Conservation (phyloP, 2,329 filamentous ascomycete species). For the Elsinoe ampelina region DNA sequence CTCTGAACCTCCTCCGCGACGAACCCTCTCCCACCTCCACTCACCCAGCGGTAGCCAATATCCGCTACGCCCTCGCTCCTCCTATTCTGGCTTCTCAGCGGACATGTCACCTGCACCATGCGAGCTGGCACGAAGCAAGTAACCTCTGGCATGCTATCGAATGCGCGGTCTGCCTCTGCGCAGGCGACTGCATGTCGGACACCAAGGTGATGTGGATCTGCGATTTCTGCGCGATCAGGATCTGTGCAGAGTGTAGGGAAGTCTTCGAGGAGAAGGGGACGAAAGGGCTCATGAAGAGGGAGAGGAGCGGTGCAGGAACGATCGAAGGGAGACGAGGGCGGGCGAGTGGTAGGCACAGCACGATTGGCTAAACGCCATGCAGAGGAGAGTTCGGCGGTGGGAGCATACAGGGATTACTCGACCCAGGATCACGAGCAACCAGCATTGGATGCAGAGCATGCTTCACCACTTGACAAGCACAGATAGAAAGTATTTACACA, state of each 20-base stretch:
- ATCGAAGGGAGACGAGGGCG: neutral
- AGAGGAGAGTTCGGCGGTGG: too few relatives aligned
- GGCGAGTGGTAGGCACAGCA: neutral
- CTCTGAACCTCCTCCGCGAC: conserved; percentile 6
- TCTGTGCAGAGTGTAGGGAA: conserved; percentile 12
- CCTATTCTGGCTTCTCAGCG: neutral
- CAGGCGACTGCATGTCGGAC: conserved; percentile 1
- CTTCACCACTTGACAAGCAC: neutral
- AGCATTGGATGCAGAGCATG: conserved; percentile 3
- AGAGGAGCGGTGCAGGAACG: neutral
- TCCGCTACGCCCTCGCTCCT: conserved; percentile 4
- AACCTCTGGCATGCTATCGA: conserved; percentile 11
- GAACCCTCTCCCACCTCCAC: neutral
- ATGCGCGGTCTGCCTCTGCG: conserved; percentile 12
- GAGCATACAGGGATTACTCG: neutral
- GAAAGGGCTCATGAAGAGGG: neutral
- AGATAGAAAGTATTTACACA: neutral
- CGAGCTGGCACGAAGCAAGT: neutral
- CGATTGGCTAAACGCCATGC: neutral
- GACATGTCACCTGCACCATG: neutral
- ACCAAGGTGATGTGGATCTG: conserved; percentile 9
- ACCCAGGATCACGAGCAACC: neutral
- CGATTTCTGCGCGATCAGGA: conserved; percentile 7
- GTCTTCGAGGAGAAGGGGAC: conserved; percentile 5
- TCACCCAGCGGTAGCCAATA: neutral